A percentile compares a stretch with the other conserved stretches of the same genome.
Conservation (phyloP, 768 basidiomycete species). For the Termitomyces sp. region DNA sequence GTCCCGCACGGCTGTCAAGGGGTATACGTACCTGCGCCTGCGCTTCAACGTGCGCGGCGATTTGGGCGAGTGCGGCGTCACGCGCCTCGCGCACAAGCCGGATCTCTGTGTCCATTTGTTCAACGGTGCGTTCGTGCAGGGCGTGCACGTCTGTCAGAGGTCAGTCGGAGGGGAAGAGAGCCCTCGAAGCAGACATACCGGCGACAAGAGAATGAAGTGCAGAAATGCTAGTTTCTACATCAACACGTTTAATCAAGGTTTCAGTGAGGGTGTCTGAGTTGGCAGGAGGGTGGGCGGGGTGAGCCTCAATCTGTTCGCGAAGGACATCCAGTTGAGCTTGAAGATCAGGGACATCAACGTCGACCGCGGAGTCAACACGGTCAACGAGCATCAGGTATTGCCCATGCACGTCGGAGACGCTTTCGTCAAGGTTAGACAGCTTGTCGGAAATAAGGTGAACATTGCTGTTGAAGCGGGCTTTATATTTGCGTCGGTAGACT, state of each 20-base stretch:
- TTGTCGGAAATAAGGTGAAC: slow-evolving; percentile 34
- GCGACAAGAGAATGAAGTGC: slow-evolving; percentile 33
- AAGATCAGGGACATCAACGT: slow-evolving; percentile 27
- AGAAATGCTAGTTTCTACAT: slow-evolving; percentile 25
- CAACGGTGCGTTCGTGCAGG: slow-evolving; percentile 36
- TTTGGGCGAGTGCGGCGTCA: slow-evolving; percentile 29
- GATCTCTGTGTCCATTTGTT: slow-evolving; percentile 42
- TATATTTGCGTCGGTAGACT: slow-evolving; percentile 32
- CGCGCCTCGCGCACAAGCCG: slow-evolving; percentile 36
- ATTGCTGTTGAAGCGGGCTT: slow-evolving; percentile 34
- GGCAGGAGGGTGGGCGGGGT: background rate
- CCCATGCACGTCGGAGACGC: slow-evolving; percentile 31
- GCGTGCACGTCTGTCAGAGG: slow-evolving; percentile 35
- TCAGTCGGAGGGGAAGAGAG: slow-evolving; percentile 6
- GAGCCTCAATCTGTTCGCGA: slow-evolving; percentile 21
- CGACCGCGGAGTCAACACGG: slow-evolving; percentile 25
- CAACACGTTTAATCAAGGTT: slow-evolving; percentile 18
- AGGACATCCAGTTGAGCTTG: slow-evolving; percentile 34
- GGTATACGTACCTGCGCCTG: slow-evolving; percentile 27
- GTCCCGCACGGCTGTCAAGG: slow-evolving; percentile 3
- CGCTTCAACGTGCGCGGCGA: slow-evolving; percentile 23
- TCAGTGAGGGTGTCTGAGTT: background rate
- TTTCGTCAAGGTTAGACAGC: slow-evolving; percentile 34
- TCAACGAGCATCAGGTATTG: slow-evolving; percentile 30
- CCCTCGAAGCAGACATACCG: slow-evolving; percentile 27